Evolutionary conservation across 2,329 filamentous ascomycete species (phyloP).

Genomic region (Lizonia empirigonia): DNA sequence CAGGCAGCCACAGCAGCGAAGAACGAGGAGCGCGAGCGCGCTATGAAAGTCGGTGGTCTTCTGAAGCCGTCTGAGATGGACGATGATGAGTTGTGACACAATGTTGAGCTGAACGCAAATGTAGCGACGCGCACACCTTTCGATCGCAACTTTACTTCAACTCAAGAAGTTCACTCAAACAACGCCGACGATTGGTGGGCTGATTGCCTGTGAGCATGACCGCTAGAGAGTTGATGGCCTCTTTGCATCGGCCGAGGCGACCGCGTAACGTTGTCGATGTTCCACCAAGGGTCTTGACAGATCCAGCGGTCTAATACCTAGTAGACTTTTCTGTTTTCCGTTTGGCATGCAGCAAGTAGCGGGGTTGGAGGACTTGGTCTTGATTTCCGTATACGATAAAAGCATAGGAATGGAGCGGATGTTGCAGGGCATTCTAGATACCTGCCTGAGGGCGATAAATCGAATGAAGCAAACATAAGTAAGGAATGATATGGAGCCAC

Average conservation of each 20-base stretch:
- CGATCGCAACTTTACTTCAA: conserved; percentile 26
- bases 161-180: conserved; percentile 20
- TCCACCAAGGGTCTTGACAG: background rate
- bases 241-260: conserved; percentile 19
- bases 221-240: background rate
- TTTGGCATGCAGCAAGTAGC: conserved; percentile 24
- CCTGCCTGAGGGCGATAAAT: conserved; percentile 19
- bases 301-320: conserved; percentile 32
- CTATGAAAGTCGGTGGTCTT: conserved; percentile 92
- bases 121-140: conserved; percentile 48
- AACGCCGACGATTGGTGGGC: conserved; percentile 52
- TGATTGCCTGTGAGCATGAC: conserved; percentile 10
- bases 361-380: conserved; percentile 30
- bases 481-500: no score
- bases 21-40: conserved; percentile 85
- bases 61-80: conserved; percentile 97
- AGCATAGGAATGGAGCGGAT: conserved; percentile 34
- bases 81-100: conserved; percentile 80
- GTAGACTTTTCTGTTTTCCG: conserved; percentile 28
- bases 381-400: conserved; percentile 30
- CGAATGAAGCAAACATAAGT: background rate
- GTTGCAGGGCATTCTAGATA: conserved; percentile 33
- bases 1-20: conserved; percentile 85
- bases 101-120: conserved; percentile 48
- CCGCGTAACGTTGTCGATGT: conserved; percentile 15